A percentile compares a stretch with the other conserved stretches of the same genome.
These are phyloP conservation scores for Colletotrichum brevisporum DNA, from an alignment of 2,329 filamentous ascomycete species.

Conservation along the genomic window DNA sequence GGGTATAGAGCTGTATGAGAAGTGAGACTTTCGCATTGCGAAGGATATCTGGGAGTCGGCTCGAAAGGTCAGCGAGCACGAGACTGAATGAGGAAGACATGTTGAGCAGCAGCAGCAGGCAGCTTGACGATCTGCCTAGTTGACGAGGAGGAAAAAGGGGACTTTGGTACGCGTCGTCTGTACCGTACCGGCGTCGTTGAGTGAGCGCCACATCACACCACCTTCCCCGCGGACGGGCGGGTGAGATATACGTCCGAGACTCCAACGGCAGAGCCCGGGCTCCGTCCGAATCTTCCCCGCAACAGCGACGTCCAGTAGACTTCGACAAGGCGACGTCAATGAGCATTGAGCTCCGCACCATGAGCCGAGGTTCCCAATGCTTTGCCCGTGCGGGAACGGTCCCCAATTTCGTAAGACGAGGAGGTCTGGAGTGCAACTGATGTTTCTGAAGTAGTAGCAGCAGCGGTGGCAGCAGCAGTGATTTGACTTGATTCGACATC, in stretches of 20 bases:
- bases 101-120: too few species aligned
- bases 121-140: too few species aligned
- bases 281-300: slow-evolving; percentile 29
- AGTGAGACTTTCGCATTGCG: background rate
- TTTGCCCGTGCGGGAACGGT: background rate
- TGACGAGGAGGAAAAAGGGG: too few species aligned
- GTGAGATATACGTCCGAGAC: background rate
- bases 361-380: slow-evolving; percentile 5
- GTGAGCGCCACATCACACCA: background rate
- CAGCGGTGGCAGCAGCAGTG: background rate
- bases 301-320: slow-evolving; percentile 9
- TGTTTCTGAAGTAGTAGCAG: background rate
- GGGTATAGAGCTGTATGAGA: slow-evolving; percentile 1
- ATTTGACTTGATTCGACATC: background rate
- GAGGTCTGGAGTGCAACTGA: background rate
- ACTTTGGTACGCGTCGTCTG: too few species aligned
- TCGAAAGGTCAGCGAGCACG: background rate
- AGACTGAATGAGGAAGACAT: slow-evolving; percentile 10
- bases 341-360: slow-evolving; percentile 15
- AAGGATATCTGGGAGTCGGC: background rate
- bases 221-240: background rate
- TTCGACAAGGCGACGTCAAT: slow-evolving; percentile 25
- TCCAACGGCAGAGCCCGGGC: background rate
- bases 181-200: too few species aligned
- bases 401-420: background rate